Base-by-base conservation (phyloP, 495 filamentous ascomycete genomes). In the Ramalina peruviana region DNA sequence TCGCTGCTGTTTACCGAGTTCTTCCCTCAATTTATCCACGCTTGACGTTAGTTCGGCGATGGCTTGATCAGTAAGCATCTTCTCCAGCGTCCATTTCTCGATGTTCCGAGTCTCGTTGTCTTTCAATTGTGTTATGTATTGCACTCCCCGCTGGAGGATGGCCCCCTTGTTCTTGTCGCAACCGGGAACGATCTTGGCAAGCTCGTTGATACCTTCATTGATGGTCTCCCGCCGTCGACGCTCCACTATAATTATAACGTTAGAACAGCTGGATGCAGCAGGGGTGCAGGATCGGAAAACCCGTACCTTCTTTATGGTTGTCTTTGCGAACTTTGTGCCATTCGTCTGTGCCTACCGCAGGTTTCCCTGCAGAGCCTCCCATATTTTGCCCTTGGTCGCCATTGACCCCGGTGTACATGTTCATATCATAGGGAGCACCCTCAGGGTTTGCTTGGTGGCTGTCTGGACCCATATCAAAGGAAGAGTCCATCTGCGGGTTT, bases 161-260 rank as follows among this genome's bases (percentile, higher is more conserved):
- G 88, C 92, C 4, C 92, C 92, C 66, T 98, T 98, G 68, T 98
- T 98, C 74, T 97, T 98, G 65, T 98, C 92, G 60, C 92, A 98
- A 36, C 88, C 88, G 3, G 92, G 92, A 0, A 98, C 92, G 48
- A 98, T 90, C 66, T 95, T 95, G 46, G 93, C 85, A 38, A 98
- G 81, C 67, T 98, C 90, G 60, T 96, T 97, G 60, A 98, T 98
- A 44, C 92, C 92, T 67, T 98, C 92, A 62, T 98, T 98, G 65
- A 98, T 98, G 4, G 93, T 96, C 64, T 98, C 92, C 53, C 92
- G 87, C 36, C 92, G 92, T 42, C 92, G 88, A 47, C 92, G 86
- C 67, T 98, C 92, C 54, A 98, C 92, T 98, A 45, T 13, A 27
- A 25, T 17, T 30, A n/a, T 3, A 1, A 15, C 5, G 1, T 37